These are phyloP conservation scores for Trapa bicornis DNA, from an alignment of 345 rosid species.

Conservation along the genomic window DNA sequence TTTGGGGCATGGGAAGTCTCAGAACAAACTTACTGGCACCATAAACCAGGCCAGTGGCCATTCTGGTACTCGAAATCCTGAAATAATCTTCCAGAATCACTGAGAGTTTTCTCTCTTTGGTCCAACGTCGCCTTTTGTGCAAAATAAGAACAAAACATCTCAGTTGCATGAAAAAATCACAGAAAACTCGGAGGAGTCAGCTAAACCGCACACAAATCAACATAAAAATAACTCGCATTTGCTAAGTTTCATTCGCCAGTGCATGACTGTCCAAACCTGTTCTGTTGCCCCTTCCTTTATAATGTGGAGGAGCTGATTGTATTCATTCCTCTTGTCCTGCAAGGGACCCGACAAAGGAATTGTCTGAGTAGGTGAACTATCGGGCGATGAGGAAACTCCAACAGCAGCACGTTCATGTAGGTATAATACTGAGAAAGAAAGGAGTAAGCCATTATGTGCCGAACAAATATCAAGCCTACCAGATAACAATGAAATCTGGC, in stretches of 20 bases:
- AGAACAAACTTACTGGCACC: constrained; percentile 38
- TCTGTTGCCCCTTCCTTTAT: constrained; percentile 40
- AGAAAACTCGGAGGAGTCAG: background rate
- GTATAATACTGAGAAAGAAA: constrained; percentile 32
- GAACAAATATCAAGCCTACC: too few relatives aligned
- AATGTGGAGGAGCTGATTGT: constrained; percentile 27
- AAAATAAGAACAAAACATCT: background rate
- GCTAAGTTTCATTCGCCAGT: background rate
- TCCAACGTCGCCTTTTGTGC: constrained; percentile 25
- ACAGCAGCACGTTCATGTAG: constrained; percentile 44
- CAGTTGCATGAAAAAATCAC: background rate
- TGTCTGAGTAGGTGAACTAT: constrained; percentile 38
- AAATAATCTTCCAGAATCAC: constrained; percentile 18
- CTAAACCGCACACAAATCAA: background rate
- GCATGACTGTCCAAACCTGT: constrained; percentile 29
- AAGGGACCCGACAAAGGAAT: constrained; percentile 58
- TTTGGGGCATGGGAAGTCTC: constrained; percentile 1
- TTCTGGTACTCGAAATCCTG: constrained; percentile 26
- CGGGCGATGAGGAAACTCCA: constrained; percentile 36
- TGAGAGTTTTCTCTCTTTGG: constrained; percentile 23
- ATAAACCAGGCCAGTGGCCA: constrained; percentile 34
- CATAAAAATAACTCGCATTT: background rate
- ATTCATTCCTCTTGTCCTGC: constrained; percentile 66
- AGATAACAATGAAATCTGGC: background rate
- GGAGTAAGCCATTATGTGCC: background rate